Evolutionary conservation across 176 grass and related monocot genomes (phyloP), one percentile per base, ranked within the genome.

Genomic region (Hordeum marinum): DNA sequence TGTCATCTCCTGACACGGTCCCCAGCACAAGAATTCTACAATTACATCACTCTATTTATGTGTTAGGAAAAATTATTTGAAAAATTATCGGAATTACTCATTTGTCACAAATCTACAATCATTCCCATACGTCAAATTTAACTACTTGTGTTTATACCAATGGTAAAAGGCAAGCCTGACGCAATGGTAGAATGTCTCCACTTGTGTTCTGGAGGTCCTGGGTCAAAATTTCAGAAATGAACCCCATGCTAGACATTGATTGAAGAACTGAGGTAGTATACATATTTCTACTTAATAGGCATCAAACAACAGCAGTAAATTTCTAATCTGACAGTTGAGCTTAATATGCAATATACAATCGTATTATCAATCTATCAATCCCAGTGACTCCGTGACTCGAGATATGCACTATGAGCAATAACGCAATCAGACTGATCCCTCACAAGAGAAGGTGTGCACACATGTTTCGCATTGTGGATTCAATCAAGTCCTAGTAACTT

Each of bases 401-500:
- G 68, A 45, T 55, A 60, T 36, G 39, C 23, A 62, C 9, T 63
- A 48, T 35, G 64, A 20, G 60, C 18, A 43, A 32, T 26, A 63
- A 62, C 27, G 36, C 34, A 75, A 68, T 69, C 17, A 25, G 34
- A 36, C 36, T 74, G 43, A 73, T 24, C 48, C 7, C 26, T 20
- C 31, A 68, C 36, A 59, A 85, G 46, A 48, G 43, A 76, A 34
- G 50, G 35, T 27, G 17, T 50, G 31, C 14, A 59, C 0, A 9
- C 64, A 60, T 48, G 29, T 21, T 72, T 77, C 74, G 24, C 23
- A 50, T 75, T 82, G 32, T 78, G 42, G 10, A 50, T 82, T 68
- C 80, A 63, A 78, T 21, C 11, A n/a, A 63, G 46, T 82, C 41
- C 41, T 75, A 74, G 18, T 63, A 52, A 88, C 84, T 82, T 82